Percentiles rank a stretch among this genome's conserved stretches.
phyloP scores from a whole-genome alignment of 768 basidiomycete genomes.

The Tricholoma hemisulphureum region DNA sequence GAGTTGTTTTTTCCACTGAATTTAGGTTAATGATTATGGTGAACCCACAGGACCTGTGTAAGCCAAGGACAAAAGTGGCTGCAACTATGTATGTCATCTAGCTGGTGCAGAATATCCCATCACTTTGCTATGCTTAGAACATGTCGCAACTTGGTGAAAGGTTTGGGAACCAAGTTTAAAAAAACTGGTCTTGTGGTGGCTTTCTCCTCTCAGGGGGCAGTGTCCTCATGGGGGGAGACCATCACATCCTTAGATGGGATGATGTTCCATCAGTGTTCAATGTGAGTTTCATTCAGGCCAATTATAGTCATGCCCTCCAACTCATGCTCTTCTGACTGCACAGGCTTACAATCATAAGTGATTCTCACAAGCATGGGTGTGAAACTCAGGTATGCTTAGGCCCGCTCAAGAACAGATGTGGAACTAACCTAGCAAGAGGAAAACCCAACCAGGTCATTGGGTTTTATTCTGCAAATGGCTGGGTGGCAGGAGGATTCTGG shows the following conservation, averaged over 20 bases:
- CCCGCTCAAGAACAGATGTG: slow-evolving; percentile 31
- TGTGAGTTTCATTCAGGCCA: slow-evolving; percentile 18
- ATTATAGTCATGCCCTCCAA: not conserved
- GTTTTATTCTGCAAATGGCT: slow-evolving; percentile 34
- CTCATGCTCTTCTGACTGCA: not conserved
- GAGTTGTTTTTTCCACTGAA: slow-evolving; percentile 7
- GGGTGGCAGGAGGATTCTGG: slow-evolving; percentile 36
- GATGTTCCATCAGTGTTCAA: slow-evolving; percentile 34
- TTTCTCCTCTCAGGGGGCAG: slow-evolving; percentile 26
- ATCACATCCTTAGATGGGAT: slow-evolving; percentile 23
- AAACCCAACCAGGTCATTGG: slow-evolving; percentile 32
- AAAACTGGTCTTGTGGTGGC: slow-evolving; percentile 36
- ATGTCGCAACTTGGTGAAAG: slow-evolving; percentile 28
- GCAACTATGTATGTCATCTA: slow-evolving; percentile 23
- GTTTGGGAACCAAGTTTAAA: slow-evolving; percentile 14
- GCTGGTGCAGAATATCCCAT: not conserved
- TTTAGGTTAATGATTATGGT: not conserved
- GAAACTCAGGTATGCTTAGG: slow-evolving; percentile 24
- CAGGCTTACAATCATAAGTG: slow-evolving; percentile 31
- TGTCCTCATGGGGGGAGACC: slow-evolving; percentile 24
- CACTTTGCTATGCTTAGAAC: slow-evolving; percentile 18
- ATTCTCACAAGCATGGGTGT: slow-evolving; percentile 23
- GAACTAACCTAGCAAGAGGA: slow-evolving; percentile 26
- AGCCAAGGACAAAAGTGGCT: slow-evolving; percentile 22
- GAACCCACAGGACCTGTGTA: slow-evolving; percentile 25